phyloP scores from a whole-genome alignment of 2,329 filamentous ascomycete genomes.

The Phialophora chinensis region DNA sequence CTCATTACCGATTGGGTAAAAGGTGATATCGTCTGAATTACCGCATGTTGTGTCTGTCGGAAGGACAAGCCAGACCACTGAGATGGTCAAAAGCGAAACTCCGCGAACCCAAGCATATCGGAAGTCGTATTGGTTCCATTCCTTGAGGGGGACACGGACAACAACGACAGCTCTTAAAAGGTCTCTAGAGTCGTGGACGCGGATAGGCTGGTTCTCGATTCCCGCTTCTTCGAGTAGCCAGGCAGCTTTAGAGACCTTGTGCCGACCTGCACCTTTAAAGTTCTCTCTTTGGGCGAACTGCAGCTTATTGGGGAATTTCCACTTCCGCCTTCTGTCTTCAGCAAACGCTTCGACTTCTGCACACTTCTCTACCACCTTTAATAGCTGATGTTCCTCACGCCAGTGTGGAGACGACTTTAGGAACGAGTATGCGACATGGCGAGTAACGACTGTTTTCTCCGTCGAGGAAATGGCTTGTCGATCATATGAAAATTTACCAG shows the following conservation, averaged over 20 bases:
- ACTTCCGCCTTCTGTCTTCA: slow-evolving; percentile 16
- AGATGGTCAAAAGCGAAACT: slow-evolving; percentile 51
- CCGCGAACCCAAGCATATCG: slow-evolving; percentile 76
- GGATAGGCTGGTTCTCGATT: slow-evolving; percentile 5
- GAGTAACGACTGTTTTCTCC: slow-evolving; percentile 69
- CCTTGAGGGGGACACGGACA: slow-evolving; percentile 49
- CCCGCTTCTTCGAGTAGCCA: slow-evolving; percentile 27
- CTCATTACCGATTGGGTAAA: slow-evolving; percentile 73
- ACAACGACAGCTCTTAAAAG: slow-evolving; percentile 47
- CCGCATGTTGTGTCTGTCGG: slow-evolving; percentile 73
- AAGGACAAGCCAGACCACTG: slow-evolving; percentile 76
- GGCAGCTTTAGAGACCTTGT: slow-evolving; percentile 17
- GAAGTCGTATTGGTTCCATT: slow-evolving; percentile 55
- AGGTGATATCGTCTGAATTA: slow-evolving; percentile 53
- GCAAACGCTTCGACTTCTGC: slow-evolving; percentile 47
- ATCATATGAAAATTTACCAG: not conserved
- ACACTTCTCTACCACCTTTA: slow-evolving; percentile 44
- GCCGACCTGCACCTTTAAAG: slow-evolving; percentile 7
- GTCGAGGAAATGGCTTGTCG: slow-evolving; percentile 12
- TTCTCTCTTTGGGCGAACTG: not conserved
- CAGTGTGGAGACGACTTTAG: slow-evolving; percentile 16
- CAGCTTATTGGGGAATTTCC: slow-evolving; percentile 16
- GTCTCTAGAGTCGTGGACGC: not conserved
- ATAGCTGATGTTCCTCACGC: slow-evolving; percentile 61
- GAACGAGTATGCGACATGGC: slow-evolving; percentile 71